phyloP scores from a whole-genome alignment of 768 basidiomycete species.

The Hericium alpestre region DNA sequence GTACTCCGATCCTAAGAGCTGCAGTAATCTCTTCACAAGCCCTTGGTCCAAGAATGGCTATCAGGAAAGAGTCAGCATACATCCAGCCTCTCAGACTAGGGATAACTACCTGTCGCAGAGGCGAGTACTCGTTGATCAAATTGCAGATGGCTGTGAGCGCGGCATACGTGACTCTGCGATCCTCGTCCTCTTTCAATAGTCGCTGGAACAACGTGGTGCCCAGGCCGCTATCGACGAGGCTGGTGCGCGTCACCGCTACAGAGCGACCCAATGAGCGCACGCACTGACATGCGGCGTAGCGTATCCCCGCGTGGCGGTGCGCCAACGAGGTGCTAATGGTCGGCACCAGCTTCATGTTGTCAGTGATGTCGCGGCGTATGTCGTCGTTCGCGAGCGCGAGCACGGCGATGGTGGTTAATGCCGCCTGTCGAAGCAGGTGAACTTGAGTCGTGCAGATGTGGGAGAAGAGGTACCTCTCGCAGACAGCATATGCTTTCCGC shows the following conservation, averaged over 20 bases:
- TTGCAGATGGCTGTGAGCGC: slow-evolving; percentile 75
- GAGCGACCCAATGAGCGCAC: slow-evolving; percentile 71
- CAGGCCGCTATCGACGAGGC: slow-evolving; percentile 72
- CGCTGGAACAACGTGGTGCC: slow-evolving; percentile 62
- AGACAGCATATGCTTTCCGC: slow-evolving; percentile 45
- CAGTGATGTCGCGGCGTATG: slow-evolving; percentile 58
- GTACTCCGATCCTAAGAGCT: slow-evolving; percentile 44
- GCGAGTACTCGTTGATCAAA: slow-evolving; percentile 79
- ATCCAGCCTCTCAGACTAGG: slow-evolving; percentile 25
- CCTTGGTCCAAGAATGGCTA: slow-evolving; percentile 62
- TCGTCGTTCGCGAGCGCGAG: slow-evolving; percentile 66
- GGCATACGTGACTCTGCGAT: slow-evolving; percentile 58
- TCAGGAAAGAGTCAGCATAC: slow-evolving; percentile 17
- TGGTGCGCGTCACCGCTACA: slow-evolving; percentile 73
- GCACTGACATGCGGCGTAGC: slow-evolving; percentile 82
- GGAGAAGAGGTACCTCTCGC: slow-evolving; percentile 42
- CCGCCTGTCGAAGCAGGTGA: slow-evolving; percentile 35
- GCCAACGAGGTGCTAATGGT: slow-evolving; percentile 43
- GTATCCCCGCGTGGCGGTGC: slow-evolving; percentile 60
- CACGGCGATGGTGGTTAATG: slow-evolving; percentile 63
- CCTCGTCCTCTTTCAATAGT: slow-evolving; percentile 45
- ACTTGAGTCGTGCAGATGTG: not conserved
- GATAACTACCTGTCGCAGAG: slow-evolving; percentile 52
- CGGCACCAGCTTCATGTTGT: slow-evolving; percentile 44
- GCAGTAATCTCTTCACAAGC: slow-evolving; percentile 52